Conservation (phyloP, 2,329 filamentous ascomycete genomes). For the Colletotrichum sp. region DNA sequence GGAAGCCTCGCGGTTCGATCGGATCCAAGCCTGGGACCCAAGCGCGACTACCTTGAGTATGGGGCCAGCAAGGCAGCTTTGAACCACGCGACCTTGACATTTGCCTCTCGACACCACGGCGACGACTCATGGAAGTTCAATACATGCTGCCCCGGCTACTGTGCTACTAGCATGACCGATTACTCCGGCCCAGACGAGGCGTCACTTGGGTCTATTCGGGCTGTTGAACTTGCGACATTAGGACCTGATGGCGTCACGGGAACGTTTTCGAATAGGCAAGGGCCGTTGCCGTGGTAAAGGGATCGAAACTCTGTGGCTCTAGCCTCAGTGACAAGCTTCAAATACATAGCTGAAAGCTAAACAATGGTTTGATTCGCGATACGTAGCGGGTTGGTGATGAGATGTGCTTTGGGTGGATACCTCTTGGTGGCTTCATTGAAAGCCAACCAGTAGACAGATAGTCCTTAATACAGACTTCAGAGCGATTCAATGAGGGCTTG, state of each 20-base stretch:
- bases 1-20: conserved; percentile 1
- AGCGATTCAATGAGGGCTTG: neutral
- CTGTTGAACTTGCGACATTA: conserved; percentile 6
- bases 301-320: no score
- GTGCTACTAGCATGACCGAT: conserved; percentile 6
- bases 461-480: neutral
- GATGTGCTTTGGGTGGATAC: neutral
- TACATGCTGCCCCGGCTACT: conserved; percentile 12
- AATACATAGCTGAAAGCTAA: neutral
- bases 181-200: neutral
- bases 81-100: conserved; percentile 6
- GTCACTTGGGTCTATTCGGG: conserved; percentile 4
- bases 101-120: neutral
- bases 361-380: neutral
- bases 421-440: neutral
- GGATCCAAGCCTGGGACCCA: neutral
- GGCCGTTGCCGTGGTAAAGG: neutral
- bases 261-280: conserved; percentile 6
- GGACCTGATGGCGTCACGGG: neutral
- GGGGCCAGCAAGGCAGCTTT: conserved; percentile 12
- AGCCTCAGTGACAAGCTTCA: neutral
- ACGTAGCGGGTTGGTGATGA: neutral
- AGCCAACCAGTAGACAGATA: neutral
- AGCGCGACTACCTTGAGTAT: neutral
- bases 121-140: conserved; percentile 14